Base-by-base conservation (phyloP, 306 rosid species). In the Quercus berberidifolia region DNA sequence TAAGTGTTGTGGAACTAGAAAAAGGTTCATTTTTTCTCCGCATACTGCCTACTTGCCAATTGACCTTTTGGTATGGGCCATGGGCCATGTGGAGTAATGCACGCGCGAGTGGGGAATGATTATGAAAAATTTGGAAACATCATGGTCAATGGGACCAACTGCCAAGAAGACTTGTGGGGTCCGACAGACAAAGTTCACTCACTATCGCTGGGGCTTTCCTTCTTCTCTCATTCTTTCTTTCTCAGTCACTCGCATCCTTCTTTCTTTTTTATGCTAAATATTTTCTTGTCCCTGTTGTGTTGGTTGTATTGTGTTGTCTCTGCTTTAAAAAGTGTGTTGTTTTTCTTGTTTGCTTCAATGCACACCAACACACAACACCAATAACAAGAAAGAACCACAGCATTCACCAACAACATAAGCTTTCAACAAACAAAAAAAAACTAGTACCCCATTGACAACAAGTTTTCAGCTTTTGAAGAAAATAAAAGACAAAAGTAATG, bases 61-160 rank as follows among this genome's bases (percentile, higher is more conserved):
- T 11, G 54, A 49, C 5, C 54, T 49, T 49, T 49, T 11, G 54
- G 14, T 46, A 46, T 11, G 52, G 52, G 52, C 52, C 54, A 49
- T 49, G 54, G 54, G 17, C 5, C 54, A 49, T 49, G 54, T 2
- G 54, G 38, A 64, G 85, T 3, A 64, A 19, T 73, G 3, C 38
- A 85, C 79, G 87, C 87, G 82, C 83, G 12, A 5, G 80, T 68
- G 63, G 49, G 46, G 23, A 5, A 35, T 35, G 72, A 19, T 0
- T 31, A 71, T 46, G 10, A 46, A 68, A 10, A 4, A 76, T 1
- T 55, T 33, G 26, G 85, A 65, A 63, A 79, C 85, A 81, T 81
- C 80, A 86, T 74, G 77, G 80, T 81, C 83, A 23, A 76, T 81
- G 80, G 89, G 86, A 75, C 88, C 88, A 83, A 81, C 81, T n/a